Evolutionary conservation across 2,329 filamentous ascomycete genomes (phyloP).

Genomic region (Botrytis cinerea): DNA sequence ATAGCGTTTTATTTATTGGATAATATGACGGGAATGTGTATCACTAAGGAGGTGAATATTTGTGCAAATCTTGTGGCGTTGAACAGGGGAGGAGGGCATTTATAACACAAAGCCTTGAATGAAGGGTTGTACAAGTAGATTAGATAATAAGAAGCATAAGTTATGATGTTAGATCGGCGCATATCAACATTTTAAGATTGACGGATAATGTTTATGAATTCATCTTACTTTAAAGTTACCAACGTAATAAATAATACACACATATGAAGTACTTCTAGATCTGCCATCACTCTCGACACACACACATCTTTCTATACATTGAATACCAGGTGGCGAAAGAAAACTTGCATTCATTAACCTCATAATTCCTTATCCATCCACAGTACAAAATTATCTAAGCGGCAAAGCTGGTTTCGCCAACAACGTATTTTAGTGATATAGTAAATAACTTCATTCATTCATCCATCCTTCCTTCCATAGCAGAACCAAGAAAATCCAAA

Average conservation of each 20-base stretch:
- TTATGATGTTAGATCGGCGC: conserved; percentile 5
- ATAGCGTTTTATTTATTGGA: conserved; percentile 13
- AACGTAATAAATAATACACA: not conserved
- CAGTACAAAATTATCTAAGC: not conserved
- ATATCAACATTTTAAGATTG: not conserved
- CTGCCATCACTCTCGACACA: not conserved
- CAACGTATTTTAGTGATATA: not conserved
- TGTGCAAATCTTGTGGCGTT: conserved; percentile 1
- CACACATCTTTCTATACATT: not conserved
- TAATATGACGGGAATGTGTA: conserved; percentile 8
- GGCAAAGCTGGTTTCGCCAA: not conserved
- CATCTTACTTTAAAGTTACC: not conserved
- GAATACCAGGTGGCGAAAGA: not conserved
- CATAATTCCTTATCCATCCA: not conserved
- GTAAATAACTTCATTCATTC: not conserved
- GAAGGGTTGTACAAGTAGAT: conserved; percentile 5
- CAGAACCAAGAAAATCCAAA: not conserved
- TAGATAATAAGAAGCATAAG: not conserved
- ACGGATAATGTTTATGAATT: not conserved
- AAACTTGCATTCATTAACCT: conserved; percentile 1
- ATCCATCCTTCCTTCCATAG: not conserved
- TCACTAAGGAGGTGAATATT: conserved; percentile 2
- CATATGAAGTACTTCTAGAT: not conserved
- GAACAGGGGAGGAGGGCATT: not conserved
- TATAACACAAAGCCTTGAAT: not conserved